phyloP scores from a whole-genome alignment of 192 early-diverging fungal genomes.

The Mortierella claussenii region DNA sequence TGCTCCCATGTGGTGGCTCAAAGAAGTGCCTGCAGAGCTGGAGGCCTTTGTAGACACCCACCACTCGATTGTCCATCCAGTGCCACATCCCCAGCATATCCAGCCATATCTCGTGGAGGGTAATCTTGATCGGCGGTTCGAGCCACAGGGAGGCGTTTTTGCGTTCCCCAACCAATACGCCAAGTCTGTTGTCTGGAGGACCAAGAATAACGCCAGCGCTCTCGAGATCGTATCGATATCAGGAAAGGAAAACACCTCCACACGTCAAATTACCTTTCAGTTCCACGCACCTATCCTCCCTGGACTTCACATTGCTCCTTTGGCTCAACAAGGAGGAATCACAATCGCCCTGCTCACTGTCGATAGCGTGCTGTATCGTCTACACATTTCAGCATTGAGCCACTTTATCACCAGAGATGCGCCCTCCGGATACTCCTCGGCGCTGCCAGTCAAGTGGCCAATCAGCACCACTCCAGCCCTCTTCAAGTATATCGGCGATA shows the following conservation, averaged over 20 bases:
- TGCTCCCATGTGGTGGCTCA: constrained; percentile 52
- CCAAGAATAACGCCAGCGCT: constrained; percentile 23
- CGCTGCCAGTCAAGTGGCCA: constrained; percentile 25
- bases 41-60: constrained; percentile 43
- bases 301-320: constrained; percentile 30
- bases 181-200: constrained; percentile 50
- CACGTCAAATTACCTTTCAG: constrained; percentile 38
- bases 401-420: constrained; percentile 20
- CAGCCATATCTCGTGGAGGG: not conserved
- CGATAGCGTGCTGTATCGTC: constrained; percentile 40
- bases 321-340: constrained; percentile 31
- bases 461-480: not conserved
- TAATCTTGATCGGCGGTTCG: constrained; percentile 2
- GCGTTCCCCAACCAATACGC: constrained; percentile 30
- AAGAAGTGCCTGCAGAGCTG: constrained; percentile 44
- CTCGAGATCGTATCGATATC: constrained; percentile 38
- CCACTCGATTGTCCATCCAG: constrained; percentile 16
- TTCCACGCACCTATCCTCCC: constrained; percentile 44
- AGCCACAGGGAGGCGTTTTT: constrained; percentile 48
- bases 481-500: constrained; percentile 42
- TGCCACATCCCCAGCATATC: constrained; percentile 16
- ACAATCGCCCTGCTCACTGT: constrained; percentile 28
- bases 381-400: constrained; percentile 30
- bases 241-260: constrained; percentile 38
- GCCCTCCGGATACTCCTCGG: constrained; percentile 21